Conservation (phyloP, 257 asterid genomes). For the Paulownia fortunei region DNA sequence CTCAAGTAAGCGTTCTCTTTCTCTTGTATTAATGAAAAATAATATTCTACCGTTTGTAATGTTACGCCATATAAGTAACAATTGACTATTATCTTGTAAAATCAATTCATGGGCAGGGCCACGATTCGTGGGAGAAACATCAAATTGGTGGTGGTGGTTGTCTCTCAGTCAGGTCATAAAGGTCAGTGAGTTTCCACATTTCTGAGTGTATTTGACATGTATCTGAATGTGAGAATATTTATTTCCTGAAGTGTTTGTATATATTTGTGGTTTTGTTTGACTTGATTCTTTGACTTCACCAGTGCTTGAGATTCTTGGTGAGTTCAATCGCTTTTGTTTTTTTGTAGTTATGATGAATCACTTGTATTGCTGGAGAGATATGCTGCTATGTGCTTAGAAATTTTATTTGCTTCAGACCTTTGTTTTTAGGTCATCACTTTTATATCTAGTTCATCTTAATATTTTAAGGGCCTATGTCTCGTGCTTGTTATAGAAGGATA, state of each 20-base stretch:
- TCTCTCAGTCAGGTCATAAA: constrained; percentile 58
- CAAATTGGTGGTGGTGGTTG: constrained; percentile 85
- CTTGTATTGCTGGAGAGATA: background rate
- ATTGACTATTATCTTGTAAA: constrained; percentile 1
- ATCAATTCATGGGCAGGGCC: constrained; percentile 52
- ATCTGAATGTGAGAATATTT: constrained; percentile 1
- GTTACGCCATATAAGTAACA: background rate
- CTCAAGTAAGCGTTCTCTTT: constrained; percentile 61
- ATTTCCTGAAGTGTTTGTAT: constrained; percentile 13
- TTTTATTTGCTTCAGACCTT: background rate
- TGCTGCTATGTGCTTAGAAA: background rate
- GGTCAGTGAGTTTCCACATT: constrained; percentile 53
- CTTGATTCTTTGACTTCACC: constrained; percentile 18
- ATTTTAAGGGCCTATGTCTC: background rate
- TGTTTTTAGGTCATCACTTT: constrained; percentile 2
- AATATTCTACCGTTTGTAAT: background rate
- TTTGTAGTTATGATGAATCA: background rate
- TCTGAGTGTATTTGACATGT: background rate
- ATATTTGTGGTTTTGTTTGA: constrained; percentile 1
- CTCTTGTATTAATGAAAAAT: background rate
- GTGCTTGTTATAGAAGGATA: constrained; percentile 19
- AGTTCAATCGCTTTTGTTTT: constrained; percentile 17
- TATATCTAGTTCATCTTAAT: constrained; percentile 13
- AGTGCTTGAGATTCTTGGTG: constrained; percentile 5
- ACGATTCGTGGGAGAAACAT: constrained; percentile 74